Percentiles rank a stretch among this genome's conserved stretches.
Conservation (phyloP, 148 eudicot genomes). For the Vaccinium vitisidaea region DNA sequence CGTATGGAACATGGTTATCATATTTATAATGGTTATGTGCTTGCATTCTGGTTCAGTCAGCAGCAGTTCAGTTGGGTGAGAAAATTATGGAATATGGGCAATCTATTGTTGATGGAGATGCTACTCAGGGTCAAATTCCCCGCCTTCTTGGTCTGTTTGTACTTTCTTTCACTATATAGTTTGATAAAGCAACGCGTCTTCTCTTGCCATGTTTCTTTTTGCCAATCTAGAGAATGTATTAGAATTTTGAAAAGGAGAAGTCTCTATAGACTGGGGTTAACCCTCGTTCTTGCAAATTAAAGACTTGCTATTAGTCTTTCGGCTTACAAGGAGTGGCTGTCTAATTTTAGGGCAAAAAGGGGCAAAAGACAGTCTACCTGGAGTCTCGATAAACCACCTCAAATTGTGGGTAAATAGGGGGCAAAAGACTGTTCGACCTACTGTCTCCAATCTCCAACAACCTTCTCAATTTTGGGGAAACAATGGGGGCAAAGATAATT, state of each 20-base stretch:
- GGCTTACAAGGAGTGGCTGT: constrained; percentile 4
- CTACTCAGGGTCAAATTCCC: constrained; percentile 69
- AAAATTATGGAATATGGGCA: constrained; percentile 83
- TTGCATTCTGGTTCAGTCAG: constrained; percentile 50
- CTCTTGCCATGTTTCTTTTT: background rate
- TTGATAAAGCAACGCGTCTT: background rate
- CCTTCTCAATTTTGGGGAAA: background rate
- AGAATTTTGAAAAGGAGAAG: constrained; percentile 3
- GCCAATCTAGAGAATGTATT: background rate
- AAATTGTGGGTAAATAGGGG: background rate
- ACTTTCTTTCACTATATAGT: constrained; percentile 8
- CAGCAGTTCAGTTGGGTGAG: constrained; percentile 74
- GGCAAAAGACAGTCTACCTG: background rate
- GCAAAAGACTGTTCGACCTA: background rate
- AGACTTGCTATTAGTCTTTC: background rate
- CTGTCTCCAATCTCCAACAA: background rate
- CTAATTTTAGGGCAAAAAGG: background rate
- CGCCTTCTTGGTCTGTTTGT: constrained; percentile 78
- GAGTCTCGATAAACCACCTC: background rate
- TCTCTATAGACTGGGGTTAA: background rate
- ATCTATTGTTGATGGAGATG: constrained; percentile 72
- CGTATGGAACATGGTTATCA: background rate
- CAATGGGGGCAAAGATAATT: background rate
- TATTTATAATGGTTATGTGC: background rate
- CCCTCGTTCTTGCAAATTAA: background rate